phyloP scores from a whole-genome alignment of 805 yeast genomes.

The Candida insectalens region DNA sequence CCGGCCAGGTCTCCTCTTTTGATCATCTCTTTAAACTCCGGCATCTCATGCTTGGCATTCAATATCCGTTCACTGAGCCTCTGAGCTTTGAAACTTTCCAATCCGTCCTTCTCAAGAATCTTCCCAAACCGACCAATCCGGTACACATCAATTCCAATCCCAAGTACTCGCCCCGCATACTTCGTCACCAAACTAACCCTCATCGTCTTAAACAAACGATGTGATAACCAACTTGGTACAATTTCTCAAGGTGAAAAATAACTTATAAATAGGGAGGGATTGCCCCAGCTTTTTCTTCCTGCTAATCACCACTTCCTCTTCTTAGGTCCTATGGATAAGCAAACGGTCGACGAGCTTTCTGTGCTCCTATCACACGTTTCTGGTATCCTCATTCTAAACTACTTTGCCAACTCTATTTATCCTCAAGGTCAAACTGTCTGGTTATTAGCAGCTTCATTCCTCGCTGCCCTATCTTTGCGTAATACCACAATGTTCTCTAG shows the following conservation, averaged over 20 bases:
- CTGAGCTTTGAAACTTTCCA: slow-evolving; percentile 22
- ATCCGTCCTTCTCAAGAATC: slow-evolving; percentile 28
- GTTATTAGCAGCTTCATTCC: slow-evolving; percentile 16
- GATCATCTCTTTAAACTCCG: slow-evolving; percentile 18
- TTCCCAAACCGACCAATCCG: slow-evolving; percentile 33
- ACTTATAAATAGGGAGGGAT: too few species aligned
- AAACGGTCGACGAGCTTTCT: not conserved
- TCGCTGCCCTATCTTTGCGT: slow-evolving; percentile 19
- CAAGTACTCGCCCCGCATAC: too few species aligned
- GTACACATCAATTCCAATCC: slow-evolving; percentile 52
- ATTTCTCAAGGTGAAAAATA: too few species aligned
- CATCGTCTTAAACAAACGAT: not conserved
- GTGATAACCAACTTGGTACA: too few species aligned
- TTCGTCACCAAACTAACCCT: not conserved
- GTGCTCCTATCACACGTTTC: slow-evolving; percentile 21
- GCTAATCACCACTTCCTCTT: not conserved
- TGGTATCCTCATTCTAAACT: slow-evolving; percentile 14
- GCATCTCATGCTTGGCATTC: slow-evolving; percentile 34
- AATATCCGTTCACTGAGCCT: slow-evolving; percentile 40
- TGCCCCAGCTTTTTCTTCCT: too few species aligned
- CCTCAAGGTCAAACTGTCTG: slow-evolving; percentile 13
- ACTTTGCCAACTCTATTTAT: slow-evolving; percentile 10
- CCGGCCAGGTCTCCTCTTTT: slow-evolving; percentile 13
- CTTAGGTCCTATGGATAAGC: not conserved
- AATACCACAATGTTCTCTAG: slow-evolving; percentile 16